Base-by-base conservation (phyloP, 1,284 basidiomycete genomes). In the Marasmius tenuissimus region DNA sequence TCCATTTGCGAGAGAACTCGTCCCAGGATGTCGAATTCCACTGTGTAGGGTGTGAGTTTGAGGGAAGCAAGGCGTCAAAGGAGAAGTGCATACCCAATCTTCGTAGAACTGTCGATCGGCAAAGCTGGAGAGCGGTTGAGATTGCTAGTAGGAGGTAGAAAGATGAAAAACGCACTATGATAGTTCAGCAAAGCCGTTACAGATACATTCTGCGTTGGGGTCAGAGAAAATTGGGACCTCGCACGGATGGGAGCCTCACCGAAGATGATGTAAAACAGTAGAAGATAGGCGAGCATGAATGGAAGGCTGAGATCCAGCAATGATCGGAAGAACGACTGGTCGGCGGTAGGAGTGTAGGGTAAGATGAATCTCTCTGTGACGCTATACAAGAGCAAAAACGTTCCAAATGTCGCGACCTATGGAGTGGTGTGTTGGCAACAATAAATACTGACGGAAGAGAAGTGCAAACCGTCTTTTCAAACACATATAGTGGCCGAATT, bases 21-120 rank as follows among this genome's bases (percentile, higher is more conserved):
- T 98, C 97, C 91, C 94, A 97, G 2, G 92, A 92, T 0, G 92
- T 95, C 1, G 94, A 93, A 77, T 98, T 99, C 97, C 97, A 98
- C 91, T 86, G 48, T 61, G 59, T 57, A 48, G 37, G 37, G 42
- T 49, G 35, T 20, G 40, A 47, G 33, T 52, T 47, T 55, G n/a
- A 39, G 27, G 38, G 60, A 52, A 57, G 4, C 42, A 12, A 61
- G 62, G 47, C n/a, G n/a, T 67, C 77, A 73, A 83, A 87, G 91
- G 71, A 88, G n/a, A 48, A 45, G 63, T 3, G 70, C 75, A 42
- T 71, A 87, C 85, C 93, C 95, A 98, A 73, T 98, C 96, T 75
- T 96, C 92, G 75, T 98, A 99, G 75, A 98, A 98, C 68, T 96
- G 92, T 48, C 97, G 84, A 73, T 99, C 97, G 33, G 95, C 95